Evolutionary conservation across 805 yeast genomes (phyloP), one percentile per base, ranked within the genome.

Genomic region (Millerozyma miso): DNA sequence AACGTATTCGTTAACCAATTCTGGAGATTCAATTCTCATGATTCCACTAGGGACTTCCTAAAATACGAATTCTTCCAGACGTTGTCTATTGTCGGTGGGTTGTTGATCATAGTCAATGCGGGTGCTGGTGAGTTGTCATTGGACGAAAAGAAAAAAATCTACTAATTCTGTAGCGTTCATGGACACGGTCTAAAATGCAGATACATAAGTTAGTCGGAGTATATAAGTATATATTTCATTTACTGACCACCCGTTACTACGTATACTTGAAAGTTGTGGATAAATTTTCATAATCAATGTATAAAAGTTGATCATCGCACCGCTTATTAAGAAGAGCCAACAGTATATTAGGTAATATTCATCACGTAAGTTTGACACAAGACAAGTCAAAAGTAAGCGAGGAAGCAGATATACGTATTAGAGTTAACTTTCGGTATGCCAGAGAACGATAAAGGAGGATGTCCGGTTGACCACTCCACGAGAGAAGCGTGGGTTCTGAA

Each of bases 61-160:
- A 86, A 86, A 65, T 93, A 90, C 64, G 98, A 90, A 66, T 87
- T 86, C 64, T 91, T 85, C 77, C 99, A 93, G 71, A 88, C 96
- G 33, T 74, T 91, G 60, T 85, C 95, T 44, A 91, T 91, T 60
- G 90, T 91, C 39, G 99, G 99, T 44, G 99, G 98, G 1, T 77
- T 91, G 49, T 69, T 91, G 48, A 71, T 93, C 52, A 87, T 93
- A 47, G 96, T 88, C 46, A 88, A 86, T 67, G 88, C 96, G 3
- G 99, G 99, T 48, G 98, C 98, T 23, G 99, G 99, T 39, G 90
- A 86, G 54, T 74, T 91, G 50, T 86, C 96, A 19, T 70, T 91
- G 45, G 99, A 91, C 59, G 97, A 89, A 64, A 91, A 93, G 83
- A 90, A 91, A 74, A 91, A 91, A 74, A 82, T 87, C 46, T 88